These are phyloP conservation scores for Phalaenopsis aphrodite DNA, from an alignment of 106 monocot genomes.

Conservation along the genomic window DNA sequence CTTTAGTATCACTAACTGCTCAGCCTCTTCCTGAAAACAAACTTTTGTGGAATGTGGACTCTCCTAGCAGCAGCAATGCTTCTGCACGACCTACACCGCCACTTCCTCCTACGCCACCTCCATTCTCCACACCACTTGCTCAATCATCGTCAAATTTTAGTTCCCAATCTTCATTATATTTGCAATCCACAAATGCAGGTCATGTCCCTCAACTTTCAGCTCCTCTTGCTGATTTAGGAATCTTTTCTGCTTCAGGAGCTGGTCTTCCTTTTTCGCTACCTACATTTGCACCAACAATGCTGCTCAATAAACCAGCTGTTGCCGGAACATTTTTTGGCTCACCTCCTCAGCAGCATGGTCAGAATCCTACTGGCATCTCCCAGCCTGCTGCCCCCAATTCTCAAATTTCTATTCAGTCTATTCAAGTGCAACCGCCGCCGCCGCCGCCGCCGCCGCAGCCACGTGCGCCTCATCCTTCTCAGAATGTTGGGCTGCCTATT, in stretches of 20 bases:
- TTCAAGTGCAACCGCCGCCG: slow-evolving; percentile 49
- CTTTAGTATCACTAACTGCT: slow-evolving; percentile 12
- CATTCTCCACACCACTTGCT: slow-evolving; percentile 39
- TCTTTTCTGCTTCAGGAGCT: slow-evolving; percentile 34
- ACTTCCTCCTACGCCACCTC: slow-evolving; percentile 63
- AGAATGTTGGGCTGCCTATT: slow-evolving; percentile 25
- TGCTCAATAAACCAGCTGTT: slow-evolving; percentile 27
- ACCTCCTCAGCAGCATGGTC: slow-evolving; percentile 32
- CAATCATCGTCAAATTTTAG: slow-evolving; percentile 39
- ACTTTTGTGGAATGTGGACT: slow-evolving; percentile 30
- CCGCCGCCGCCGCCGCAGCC: slow-evolving; percentile 85
- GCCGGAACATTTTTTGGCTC: slow-evolving; percentile 41
- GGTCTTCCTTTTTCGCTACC: slow-evolving; percentile 30
- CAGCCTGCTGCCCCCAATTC: slow-evolving; percentile 18
- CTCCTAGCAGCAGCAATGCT: slow-evolving; percentile 32
- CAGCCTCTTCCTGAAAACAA: slow-evolving; percentile 43
- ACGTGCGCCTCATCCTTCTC: slow-evolving; percentile 55
- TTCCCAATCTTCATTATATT: slow-evolving; percentile 37
- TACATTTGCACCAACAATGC: slow-evolving; percentile 36
- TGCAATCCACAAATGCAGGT: slow-evolving; percentile 13
- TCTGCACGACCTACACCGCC: slow-evolving; percentile 51
- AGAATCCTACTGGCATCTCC: slow-evolving; percentile 20
- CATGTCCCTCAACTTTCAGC: slow-evolving; percentile 30
- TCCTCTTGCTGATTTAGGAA: slow-evolving; percentile 34
- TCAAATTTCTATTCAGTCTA: slow-evolving; percentile 24